phyloP scores from a whole-genome alignment of 1,284 basidiomycete species.

The Cryptococcus jaspeensis region DNA sequence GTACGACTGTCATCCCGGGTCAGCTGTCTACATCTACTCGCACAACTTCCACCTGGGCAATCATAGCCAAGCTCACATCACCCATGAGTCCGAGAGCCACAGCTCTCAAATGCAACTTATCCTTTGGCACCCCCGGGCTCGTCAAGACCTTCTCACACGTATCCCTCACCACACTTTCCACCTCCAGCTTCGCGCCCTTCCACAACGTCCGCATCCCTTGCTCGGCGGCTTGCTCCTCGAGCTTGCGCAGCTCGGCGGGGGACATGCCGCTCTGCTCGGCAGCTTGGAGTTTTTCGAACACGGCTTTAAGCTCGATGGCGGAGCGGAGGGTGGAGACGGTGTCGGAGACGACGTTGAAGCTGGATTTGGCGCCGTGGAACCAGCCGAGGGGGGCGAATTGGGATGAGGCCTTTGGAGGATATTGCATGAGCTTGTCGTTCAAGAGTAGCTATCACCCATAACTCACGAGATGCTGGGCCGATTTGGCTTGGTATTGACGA shows the following conservation, averaged over 20 bases:
- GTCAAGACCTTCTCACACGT: conserved; percentile 83
- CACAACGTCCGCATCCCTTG: conserved; percentile 88
- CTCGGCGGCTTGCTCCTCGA: conserved; percentile 96
- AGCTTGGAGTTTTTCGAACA: conserved; percentile 93
- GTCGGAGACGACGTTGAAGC: conserved; percentile 89
- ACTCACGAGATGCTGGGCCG: conserved; percentile 55
- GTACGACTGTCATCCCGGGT: conserved; percentile 36
- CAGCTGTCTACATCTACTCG: neutral
- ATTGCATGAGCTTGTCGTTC: neutral
- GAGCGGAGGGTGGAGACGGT: conserved; percentile 65
- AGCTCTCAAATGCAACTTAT: conserved; percentile 71
- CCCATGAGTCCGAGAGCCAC: conserved; percentile 81
- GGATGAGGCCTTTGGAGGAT: conserved; percentile 59
- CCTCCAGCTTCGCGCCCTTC: conserved; percentile 95
- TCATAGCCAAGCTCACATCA: conserved; percentile 60
- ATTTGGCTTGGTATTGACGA: conserved; percentile 81
- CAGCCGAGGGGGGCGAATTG: conserved; percentile 60
- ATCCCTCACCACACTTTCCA: conserved; percentile 90
- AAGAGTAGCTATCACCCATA: neutral
- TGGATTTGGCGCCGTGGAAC: conserved; percentile 90
- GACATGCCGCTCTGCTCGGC: conserved; percentile 84
- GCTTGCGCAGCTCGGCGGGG: conserved; percentile 79
- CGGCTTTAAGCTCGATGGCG: conserved; percentile 87
- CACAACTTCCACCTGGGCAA: neutral
- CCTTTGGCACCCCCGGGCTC: conserved; percentile 50